Base-by-base conservation (phyloP, 2,329 filamentous ascomycete genomes). In the Fusarium protoensiforme region DNA sequence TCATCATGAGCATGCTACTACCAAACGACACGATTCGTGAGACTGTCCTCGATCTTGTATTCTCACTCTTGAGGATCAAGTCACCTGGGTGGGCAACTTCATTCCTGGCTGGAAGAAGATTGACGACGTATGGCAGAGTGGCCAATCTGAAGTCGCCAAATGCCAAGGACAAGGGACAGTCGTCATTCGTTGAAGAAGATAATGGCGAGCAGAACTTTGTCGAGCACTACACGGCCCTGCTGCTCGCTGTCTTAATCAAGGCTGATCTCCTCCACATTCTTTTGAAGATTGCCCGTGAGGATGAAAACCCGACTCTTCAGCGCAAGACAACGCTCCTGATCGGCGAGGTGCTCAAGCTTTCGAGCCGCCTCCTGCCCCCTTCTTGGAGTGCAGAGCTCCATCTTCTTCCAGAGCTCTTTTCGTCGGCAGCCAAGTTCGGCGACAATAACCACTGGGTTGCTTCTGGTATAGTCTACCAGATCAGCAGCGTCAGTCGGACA, bases 111-210 rank as follows among this genome's bases (percentile, higher is more conserved):
- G 97, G 96, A 9, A 90, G 96, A 73, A 89, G 97, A 68, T 86
- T 99, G 54, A 99, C 97, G 1, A 99, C 96, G 0, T 99, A 99
- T 81, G 96, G 95, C n/a, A 90, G 97, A 77, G 95, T 98, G 39
- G 92, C 94, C 9, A 96, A 94, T 69, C 85, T 98, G 60, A 94
- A 94, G 74, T 87, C 91, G 1, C 87, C 91, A 31, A 82, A 84
- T 9, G 80, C 79, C 16, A 88, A 88, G 69, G 83, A 84, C 24
- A 80, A 86, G 51, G 85, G 88, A 24, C 80, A 85, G 9, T 86
- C 86, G 65, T 83, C 88, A 39, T 88, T 89, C 36, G 85, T 88
- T 22, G 90, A 93, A 46, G 93, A 94, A 64, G 87, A 92, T 10
- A 88, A 89, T 22, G 90, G 91, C 36, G 92, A 94, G 73, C 92